These are phyloP conservation scores for Beauveria sp. DNA, from an alignment of 2,329 filamentous ascomycete genomes.

Conservation along the genomic window DNA sequence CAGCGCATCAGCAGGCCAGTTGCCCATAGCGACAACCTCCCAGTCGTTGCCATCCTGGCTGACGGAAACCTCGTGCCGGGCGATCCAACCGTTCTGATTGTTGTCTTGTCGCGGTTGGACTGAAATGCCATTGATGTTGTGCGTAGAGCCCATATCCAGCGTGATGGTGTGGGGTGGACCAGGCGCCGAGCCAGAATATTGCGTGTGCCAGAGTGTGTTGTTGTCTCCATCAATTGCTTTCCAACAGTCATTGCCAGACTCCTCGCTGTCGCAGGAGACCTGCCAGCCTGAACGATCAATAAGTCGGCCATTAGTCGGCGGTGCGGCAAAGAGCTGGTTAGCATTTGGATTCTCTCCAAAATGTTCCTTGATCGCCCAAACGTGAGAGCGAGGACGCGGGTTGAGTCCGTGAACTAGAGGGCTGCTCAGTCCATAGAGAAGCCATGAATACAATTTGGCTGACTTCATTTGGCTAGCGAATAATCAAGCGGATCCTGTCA, in stretches of 20 bases:
- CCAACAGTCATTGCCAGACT: slow-evolving; percentile 21
- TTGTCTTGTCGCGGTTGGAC: slow-evolving; percentile 22
- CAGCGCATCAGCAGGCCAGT: slow-evolving; percentile 21
- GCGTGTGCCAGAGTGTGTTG: slow-evolving; percentile 23
- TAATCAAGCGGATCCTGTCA: neutral
- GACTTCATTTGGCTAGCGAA: neutral
- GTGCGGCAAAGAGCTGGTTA: slow-evolving; percentile 1
- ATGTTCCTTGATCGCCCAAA: neutral
- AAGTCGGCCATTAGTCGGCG: neutral
- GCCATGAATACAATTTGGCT: neutral
- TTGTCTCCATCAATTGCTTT: slow-evolving; percentile 23
- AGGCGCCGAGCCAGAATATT: neutral
- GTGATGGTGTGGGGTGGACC: slow-evolving; percentile 23
- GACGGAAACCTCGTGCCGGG: slow-evolving; percentile 21
- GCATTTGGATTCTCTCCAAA: slow-evolving; percentile 2
- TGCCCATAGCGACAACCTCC: slow-evolving; percentile 21
- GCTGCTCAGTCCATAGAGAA: neutral
- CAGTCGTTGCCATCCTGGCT: slow-evolving; percentile 22
- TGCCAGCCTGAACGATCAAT: slow-evolving; percentile 17
- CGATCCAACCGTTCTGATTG: slow-evolving; percentile 21
- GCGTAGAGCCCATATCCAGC: slow-evolving; percentile 20
- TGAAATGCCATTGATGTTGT: slow-evolving; percentile 23
- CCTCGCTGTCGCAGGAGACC: slow-evolving; percentile 21
- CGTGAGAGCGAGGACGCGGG: neutral
- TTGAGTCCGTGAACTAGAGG: neutral